These are phyloP conservation scores for Limonomyces culmigenus DNA, from an alignment of 1,284 basidiomycete genomes.

Conservation along the genomic window DNA sequence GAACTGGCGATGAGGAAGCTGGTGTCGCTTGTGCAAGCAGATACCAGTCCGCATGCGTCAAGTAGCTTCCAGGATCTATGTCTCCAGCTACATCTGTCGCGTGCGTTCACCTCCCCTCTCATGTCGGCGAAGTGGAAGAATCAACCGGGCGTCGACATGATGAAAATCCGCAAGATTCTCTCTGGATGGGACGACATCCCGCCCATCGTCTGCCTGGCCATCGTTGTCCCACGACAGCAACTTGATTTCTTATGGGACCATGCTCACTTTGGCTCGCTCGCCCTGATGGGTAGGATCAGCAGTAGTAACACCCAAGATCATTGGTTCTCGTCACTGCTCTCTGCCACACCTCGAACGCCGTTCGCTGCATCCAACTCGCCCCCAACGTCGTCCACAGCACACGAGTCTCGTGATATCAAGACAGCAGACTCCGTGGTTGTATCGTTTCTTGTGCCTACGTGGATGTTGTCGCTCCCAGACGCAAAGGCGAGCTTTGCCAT, in stretches of 20 bases:
- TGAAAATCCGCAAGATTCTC: too few species aligned
- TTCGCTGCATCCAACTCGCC: background rate
- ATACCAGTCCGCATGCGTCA: too few species aligned
- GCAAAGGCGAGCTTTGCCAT: background rate
- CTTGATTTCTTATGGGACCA: background rate
- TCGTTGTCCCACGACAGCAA: background rate
- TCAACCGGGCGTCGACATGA: background rate
- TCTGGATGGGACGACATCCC: too few species aligned
- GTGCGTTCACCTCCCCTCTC: background rate
- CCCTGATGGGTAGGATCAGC: background rate
- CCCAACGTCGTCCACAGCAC: background rate
- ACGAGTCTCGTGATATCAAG: background rate
- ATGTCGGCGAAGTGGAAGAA: background rate
- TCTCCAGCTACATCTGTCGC: background rate
- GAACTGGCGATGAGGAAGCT: too few species aligned
- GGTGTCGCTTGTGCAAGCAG: too few species aligned
- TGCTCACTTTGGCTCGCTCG: background rate
- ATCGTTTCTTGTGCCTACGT: background rate
- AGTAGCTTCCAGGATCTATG: conserved; percentile 1
- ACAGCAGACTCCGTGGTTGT: background rate
- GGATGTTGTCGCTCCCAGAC: background rate
- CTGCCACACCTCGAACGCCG: background rate
- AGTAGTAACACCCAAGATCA: background rate
- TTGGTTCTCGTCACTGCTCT: background rate
- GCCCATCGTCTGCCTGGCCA: background rate